phyloP scores from a whole-genome alignment of 2,329 filamentous ascomycete species.

The Calonectria crousiana region DNA sequence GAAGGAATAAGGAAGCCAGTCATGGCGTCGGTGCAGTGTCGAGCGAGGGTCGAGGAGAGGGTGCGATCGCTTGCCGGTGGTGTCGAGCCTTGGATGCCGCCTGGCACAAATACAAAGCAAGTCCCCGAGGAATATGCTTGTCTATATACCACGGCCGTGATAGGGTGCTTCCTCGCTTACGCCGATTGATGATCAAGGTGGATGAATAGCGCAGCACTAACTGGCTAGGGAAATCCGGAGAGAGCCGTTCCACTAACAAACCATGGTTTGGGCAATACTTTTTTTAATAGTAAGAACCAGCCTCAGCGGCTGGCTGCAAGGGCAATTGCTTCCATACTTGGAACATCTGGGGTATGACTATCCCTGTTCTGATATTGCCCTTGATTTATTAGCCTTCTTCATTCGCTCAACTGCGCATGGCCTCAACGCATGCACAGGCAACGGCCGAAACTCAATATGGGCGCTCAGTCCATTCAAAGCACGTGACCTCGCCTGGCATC shows the following conservation, averaged over 20 bases:
- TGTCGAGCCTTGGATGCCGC: neutral
- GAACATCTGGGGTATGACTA: neutral
- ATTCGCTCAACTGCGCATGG: too few relatives aligned
- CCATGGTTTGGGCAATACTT: neutral
- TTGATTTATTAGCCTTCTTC: too few relatives aligned
- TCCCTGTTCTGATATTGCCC: too few relatives aligned
- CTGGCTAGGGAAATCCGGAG: neutral
- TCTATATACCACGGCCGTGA: neutral
- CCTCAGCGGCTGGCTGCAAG: neutral
- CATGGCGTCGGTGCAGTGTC: slow-evolving; percentile 21
- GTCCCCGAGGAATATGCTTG: neutral
- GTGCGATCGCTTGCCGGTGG: neutral
- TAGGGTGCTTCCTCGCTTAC: neutral
- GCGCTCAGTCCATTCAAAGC: too few relatives aligned
- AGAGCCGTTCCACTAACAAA: neutral
- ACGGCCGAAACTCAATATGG: too few relatives aligned
- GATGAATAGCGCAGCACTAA: neutral
- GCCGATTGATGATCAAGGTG: neutral
- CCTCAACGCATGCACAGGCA: too few relatives aligned
- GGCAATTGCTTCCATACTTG: neutral
- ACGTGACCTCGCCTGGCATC: too few relatives aligned
- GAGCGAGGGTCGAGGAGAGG: neutral
- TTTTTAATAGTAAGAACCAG: neutral
- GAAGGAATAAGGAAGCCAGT: slow-evolving; percentile 31
- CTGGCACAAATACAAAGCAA: neutral